phyloP scores from a whole-genome alignment of 2,329 filamentous ascomycete species.

The Trichoderma koningii region DNA sequence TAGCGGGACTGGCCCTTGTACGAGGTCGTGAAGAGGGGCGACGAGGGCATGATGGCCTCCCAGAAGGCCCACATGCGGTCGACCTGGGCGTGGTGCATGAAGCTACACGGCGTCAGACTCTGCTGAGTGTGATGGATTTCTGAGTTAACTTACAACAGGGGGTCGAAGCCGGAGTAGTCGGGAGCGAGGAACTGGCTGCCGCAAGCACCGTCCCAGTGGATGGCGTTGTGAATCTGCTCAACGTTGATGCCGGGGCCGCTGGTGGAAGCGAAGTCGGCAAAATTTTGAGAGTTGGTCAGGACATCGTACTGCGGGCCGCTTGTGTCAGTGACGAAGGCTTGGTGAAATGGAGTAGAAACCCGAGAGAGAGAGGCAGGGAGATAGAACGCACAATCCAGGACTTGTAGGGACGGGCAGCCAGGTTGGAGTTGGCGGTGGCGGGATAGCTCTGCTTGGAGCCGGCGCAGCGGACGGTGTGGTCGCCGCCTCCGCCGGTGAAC shows the following conservation, averaged over 20 bases:
- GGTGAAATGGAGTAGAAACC: neutral
- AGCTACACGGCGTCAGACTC: neutral
- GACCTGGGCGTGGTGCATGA: conserved; percentile 56
- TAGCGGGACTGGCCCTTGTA: conserved; percentile 44
- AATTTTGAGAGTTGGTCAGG: conserved; percentile 43
- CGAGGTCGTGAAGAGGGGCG: conserved; percentile 40
- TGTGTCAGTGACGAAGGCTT: conserved; percentile 23
- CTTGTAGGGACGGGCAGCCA: conserved; percentile 42
- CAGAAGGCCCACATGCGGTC: conserved; percentile 65
- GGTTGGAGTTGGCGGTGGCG: conserved; percentile 41
- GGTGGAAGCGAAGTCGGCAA: conserved; percentile 41
- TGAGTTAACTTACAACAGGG: conserved; percentile 44
- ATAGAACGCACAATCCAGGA: conserved; percentile 44
- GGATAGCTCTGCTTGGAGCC: conserved; percentile 43
- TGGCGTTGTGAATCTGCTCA: conserved; percentile 47
- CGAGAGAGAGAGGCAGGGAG: too few species aligned
- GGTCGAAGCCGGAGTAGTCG: conserved; percentile 49
- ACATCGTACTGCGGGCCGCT: conserved; percentile 43
- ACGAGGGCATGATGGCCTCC: conserved; percentile 46
- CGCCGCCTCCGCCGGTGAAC: conserved; percentile 36
- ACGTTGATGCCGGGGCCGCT: conserved; percentile 44
- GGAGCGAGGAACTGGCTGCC: conserved; percentile 46
- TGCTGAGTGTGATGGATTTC: neutral
- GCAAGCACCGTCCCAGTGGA: conserved; percentile 47
- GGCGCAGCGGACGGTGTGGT: conserved; percentile 46